phyloP scores from a whole-genome alignment of 2,329 filamentous ascomycete genomes.

The Colletotrichum orbiculare region DNA sequence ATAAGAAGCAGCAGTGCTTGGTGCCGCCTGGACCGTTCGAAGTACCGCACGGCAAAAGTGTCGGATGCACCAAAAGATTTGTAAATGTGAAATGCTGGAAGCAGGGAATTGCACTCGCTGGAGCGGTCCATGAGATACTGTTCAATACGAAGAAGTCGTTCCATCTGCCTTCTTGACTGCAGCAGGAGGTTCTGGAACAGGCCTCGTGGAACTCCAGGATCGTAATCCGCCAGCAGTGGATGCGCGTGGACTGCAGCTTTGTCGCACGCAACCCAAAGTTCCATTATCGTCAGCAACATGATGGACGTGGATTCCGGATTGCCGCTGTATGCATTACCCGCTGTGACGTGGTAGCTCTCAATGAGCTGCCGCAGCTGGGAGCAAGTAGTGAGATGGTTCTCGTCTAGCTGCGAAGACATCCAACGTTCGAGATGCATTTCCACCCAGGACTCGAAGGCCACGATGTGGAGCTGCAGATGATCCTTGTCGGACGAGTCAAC shows the following conservation, averaged over 20 bases:
- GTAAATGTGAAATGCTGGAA: slow-evolving; percentile 46
- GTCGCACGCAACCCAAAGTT: slow-evolving; percentile 70
- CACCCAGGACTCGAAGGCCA: slow-evolving; percentile 59
- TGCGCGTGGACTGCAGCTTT: slow-evolving; percentile 51
- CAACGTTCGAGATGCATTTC: neutral
- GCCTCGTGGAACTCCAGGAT: slow-evolving; percentile 52
- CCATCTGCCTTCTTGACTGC: slow-evolving; percentile 55
- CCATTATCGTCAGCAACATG: slow-evolving; percentile 66
- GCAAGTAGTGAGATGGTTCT: slow-evolving; percentile 44
- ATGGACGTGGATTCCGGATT: slow-evolving; percentile 61
- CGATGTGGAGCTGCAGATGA: neutral
- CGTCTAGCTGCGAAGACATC: neutral
- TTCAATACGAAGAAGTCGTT: slow-evolving; percentile 58
- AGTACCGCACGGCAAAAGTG: slow-evolving; percentile 62
- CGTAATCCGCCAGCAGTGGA: slow-evolving; percentile 58
- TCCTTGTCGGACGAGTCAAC: neutral
- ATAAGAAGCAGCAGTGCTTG: neutral
- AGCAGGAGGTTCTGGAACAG: slow-evolving; percentile 59
- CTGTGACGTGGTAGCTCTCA: slow-evolving; percentile 46
- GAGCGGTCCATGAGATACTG: slow-evolving; percentile 54
- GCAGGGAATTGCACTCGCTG: slow-evolving; percentile 37
- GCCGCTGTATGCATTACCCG: slow-evolving; percentile 45
- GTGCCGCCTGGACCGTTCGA: slow-evolving; percentile 49
- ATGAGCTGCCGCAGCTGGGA: slow-evolving; percentile 44
- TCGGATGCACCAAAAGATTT: slow-evolving; percentile 43